A percentile compares a stretch with the other conserved stretches of the same genome.
phyloP scores from a whole-genome alignment of 306 rosid species.

The Cucumis cinereus region DNA sequence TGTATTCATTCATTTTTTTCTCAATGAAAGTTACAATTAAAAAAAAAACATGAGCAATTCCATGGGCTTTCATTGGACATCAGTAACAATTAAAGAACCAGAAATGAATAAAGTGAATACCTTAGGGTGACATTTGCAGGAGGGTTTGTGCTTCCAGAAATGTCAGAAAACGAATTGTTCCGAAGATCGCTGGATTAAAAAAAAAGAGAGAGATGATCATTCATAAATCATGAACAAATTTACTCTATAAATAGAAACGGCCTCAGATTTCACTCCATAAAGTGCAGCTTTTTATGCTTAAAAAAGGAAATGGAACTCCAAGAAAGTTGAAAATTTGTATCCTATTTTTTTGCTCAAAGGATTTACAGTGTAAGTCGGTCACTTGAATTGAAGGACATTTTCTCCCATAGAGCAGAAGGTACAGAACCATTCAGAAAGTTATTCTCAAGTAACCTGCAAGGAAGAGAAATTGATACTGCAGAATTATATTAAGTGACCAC shows the following conservation, averaged over 20 bases:
- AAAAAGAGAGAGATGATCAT: not conserved
- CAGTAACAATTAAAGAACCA: not conserved
- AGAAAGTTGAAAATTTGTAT: not conserved
- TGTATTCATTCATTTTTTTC: no score
- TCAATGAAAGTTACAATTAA: no score
- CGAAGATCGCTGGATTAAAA: conserved; percentile 46
- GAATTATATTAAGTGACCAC: conserved; percentile 3
- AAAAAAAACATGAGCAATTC: not conserved
- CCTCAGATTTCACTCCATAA: not conserved
- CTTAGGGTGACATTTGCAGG: conserved; percentile 58
- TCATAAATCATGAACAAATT: not conserved
- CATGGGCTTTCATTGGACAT: not conserved
- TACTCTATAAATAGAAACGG: not conserved
- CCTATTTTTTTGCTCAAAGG: conserved; percentile 6
- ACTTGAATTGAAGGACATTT: conserved; percentile 21
- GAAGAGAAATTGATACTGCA: conserved; percentile 7
- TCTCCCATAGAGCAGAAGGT: conserved; percentile 39
- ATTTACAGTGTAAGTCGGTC: conserved; percentile 44
- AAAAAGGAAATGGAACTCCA: not conserved
- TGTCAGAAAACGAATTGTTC: conserved; percentile 40
- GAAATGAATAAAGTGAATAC: conserved; percentile 24
- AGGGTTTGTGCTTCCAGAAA: conserved; percentile 30
- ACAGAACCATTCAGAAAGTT: conserved; percentile 42
- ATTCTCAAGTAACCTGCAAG: conserved; percentile 40
- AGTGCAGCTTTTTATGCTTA: not conserved